Percentiles rank a stretch among this genome's conserved stretches.
Evolutionary conservation across 2,329 filamentous ascomycete genomes (phyloP).

Genomic region (Alternaria brassicicola): DNA sequence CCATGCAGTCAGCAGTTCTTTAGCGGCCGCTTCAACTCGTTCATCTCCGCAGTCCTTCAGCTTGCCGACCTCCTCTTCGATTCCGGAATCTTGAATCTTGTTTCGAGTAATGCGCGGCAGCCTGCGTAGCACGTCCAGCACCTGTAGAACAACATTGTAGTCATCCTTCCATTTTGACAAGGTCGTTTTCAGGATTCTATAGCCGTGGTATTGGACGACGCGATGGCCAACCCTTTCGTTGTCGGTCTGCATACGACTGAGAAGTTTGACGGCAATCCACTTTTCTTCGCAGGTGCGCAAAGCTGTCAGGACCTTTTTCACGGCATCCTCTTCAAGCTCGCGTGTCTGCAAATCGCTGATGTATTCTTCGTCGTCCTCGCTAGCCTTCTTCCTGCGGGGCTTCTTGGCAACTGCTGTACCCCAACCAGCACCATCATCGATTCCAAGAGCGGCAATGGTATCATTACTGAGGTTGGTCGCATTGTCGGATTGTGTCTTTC

Average conservation of each 20-base stretch:
- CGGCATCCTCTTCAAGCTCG: slow-evolving; percentile 78
- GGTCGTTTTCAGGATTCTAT: slow-evolving; percentile 89
- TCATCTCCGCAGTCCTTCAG: slow-evolving; percentile 73
- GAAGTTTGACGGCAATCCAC: slow-evolving; percentile 96
- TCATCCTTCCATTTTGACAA: slow-evolving; percentile 88
- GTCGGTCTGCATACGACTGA: slow-evolving; percentile 83
- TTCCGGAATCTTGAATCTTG: slow-evolving; percentile 96
- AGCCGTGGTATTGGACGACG: slow-evolving; percentile 95
- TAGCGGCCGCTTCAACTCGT: slow-evolving; percentile 73
- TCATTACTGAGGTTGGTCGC: slow-evolving; percentile 88
- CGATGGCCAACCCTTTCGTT: slow-evolving; percentile 86
- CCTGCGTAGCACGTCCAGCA: slow-evolving; percentile 85
- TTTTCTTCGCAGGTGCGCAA: slow-evolving; percentile 99
- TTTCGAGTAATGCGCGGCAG: slow-evolving; percentile 92
- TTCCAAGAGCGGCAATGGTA: slow-evolving; percentile 92
- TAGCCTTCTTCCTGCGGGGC: slow-evolving; percentile 87
- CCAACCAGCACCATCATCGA: slow-evolving; percentile 91
- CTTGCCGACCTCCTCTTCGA: slow-evolving; percentile 78
- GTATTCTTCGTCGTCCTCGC: slow-evolving; percentile 94
- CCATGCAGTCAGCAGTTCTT: slow-evolving; percentile 80
- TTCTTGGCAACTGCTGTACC: slow-evolving; percentile 88
- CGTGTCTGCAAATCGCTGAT: slow-evolving; percentile 85
- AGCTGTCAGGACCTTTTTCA: slow-evolving; percentile 93
- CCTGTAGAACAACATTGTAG: slow-evolving; percentile 84
- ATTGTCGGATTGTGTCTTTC: slow-evolving; percentile 95